Evolutionary conservation across 495 filamentous ascomycete species (phyloP).

Genomic region (Parmelia sp.): DNA sequence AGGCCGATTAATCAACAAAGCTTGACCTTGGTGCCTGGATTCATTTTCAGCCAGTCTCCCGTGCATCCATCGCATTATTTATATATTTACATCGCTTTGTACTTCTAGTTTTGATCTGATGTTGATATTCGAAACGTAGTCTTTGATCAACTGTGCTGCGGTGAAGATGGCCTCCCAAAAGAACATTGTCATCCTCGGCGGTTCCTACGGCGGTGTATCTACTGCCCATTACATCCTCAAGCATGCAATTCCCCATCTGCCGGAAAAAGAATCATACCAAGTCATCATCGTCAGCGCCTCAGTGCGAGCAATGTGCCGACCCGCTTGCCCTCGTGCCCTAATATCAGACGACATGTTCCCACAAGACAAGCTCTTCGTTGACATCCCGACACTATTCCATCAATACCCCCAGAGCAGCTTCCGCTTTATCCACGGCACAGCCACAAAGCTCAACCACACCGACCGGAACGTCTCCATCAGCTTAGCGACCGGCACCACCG

Average conservation of each 20-base stretch:
- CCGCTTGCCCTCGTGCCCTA: conserved; percentile 41
- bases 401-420: conserved; percentile 36
- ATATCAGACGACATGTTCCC: conserved; percentile 40
- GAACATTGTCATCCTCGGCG: conserved; percentile 49
- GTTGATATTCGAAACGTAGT: too few relatives aligned
- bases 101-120: too few relatives aligned
- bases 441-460: conserved; percentile 30
- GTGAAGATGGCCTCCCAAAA: conserved; percentile 23
- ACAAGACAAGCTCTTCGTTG: conserved; percentile 45
- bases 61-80: too few relatives aligned
- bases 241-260: conserved; percentile 41
- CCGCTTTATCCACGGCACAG: conserved; percentile 37
- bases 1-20: too few relatives aligned
- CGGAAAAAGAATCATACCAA: conserved; percentile 27
- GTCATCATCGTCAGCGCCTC: conserved; percentile 44
- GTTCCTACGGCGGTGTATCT: conserved; percentile 46
- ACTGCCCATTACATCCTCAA: conserved; percentile 49
- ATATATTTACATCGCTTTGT: too few relatives aligned
- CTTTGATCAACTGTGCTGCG: too few relatives aligned
- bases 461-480: conserved; percentile 30
- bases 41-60: too few relatives aligned
- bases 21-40: too few relatives aligned
- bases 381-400: conserved; percentile 35
- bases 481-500: conserved; percentile 6
- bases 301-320: conserved; percentile 39